Percentiles rank a stretch among this genome's conserved stretches.
Evolutionary conservation across 192 early-diverging fungal species (phyloP).

Genomic region (Entrophospora sp.): DNA sequence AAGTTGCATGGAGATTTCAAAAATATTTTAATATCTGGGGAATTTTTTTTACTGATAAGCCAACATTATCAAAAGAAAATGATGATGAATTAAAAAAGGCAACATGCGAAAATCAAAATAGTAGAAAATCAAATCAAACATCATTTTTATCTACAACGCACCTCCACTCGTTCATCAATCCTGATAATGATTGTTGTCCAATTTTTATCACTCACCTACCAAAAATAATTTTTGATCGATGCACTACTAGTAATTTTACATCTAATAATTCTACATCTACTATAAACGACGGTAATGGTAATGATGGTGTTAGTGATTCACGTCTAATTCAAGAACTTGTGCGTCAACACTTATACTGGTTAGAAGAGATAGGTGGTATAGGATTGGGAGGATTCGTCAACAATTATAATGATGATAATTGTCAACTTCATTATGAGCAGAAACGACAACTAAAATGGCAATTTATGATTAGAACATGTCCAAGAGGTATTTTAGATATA

Average conservation of each 20-base stretch:
- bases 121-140: background rate
- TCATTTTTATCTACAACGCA: background rate
- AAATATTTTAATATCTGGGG: background rate
- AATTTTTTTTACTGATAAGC: background rate
- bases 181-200: conserved; percentile 8
- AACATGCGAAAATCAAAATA: background rate
- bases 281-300: too few relatives aligned
- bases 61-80: too few relatives aligned
- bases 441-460: too few relatives aligned
- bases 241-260: too few relatives aligned
- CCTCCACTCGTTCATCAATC: background rate
- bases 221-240: conserved; percentile 47
- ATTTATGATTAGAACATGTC: conserved; percentile 32
- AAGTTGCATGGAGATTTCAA: too few relatives aligned
- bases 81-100: too few relatives aligned
- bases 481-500: conserved; percentile 54
- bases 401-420: background rate
- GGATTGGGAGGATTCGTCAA: background rate
- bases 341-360: conserved; percentile 31
- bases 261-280: too few relatives aligned
- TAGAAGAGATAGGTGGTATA: conserved; percentile 27
- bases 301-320: too few relatives aligned
- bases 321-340: conserved; percentile 39
- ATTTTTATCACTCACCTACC: conserved; percentile 39
- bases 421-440: background rate